Evolutionary conservation across 345 rosid genomes (phyloP).

Genomic region (Clausena lansium): DNA sequence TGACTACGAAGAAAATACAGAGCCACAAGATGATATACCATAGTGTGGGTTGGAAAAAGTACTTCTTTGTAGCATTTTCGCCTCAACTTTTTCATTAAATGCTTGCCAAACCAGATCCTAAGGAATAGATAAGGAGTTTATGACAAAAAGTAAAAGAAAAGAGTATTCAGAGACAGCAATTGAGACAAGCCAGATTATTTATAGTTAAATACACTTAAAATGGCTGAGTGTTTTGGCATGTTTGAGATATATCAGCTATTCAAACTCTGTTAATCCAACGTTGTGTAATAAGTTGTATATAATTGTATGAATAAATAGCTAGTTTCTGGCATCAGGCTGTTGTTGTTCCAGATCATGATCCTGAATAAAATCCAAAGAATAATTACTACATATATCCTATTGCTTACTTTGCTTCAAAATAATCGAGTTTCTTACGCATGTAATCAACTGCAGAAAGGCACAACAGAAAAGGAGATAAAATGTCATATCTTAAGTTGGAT

Average conservation of each 20-base stretch:
- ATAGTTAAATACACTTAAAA: neutral
- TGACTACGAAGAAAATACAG: neutral
- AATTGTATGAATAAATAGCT: neutral
- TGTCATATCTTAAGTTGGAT: neutral
- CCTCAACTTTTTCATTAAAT: slow-evolving; percentile 43
- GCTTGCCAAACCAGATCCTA: slow-evolving; percentile 54
- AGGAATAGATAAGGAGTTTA: neutral
- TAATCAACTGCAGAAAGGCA: neutral
- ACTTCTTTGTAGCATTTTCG: slow-evolving; percentile 43
- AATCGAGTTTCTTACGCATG: neutral
- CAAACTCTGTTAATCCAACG: neutral
- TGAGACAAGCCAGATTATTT: neutral
- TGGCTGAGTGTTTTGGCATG: neutral
- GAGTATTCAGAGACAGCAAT: neutral
- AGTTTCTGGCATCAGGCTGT: neutral
- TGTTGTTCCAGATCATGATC: neutral
- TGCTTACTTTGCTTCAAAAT: neutral
- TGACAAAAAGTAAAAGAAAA: neutral
- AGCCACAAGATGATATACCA: slow-evolving; percentile 34
- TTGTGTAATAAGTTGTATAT: neutral
- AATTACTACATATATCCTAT: neutral
- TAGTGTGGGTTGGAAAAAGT: slow-evolving; percentile 32
- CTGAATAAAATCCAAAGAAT: neutral
- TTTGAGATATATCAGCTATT: neutral
- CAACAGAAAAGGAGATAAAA: neutral